Percentiles rank a stretch among this genome's conserved stretches.
phyloP scores from a whole-genome alignment of 2,329 filamentous ascomycete genomes.

The Penicillium oxalicum region DNA sequence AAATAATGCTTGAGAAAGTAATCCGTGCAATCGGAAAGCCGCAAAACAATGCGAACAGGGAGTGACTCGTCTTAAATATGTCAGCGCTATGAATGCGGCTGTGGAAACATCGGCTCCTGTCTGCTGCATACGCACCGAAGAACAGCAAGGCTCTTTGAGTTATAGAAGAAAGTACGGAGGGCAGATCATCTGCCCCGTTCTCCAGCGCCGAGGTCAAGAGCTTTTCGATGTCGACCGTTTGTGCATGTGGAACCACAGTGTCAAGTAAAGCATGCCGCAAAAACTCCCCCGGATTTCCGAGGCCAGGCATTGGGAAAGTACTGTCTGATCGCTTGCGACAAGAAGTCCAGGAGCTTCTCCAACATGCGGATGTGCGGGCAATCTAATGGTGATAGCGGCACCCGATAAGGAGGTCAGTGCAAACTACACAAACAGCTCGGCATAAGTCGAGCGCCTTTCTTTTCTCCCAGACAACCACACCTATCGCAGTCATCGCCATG shows the following conservation, averaged over 20 bases:
- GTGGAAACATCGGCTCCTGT: not conserved
- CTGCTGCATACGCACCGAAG: slow-evolving; percentile 38
- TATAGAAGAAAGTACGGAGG: slow-evolving; percentile 44
- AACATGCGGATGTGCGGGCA: slow-evolving; percentile 1
- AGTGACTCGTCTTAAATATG: slow-evolving; percentile 50
- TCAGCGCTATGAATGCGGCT: slow-evolving; percentile 45
- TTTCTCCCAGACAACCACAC: slow-evolving; percentile 10
- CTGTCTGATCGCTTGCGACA: slow-evolving; percentile 20
- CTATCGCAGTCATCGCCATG: slow-evolving; percentile 18
- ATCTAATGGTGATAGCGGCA: slow-evolving; percentile 10
- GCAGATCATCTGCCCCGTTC: slow-evolving; percentile 37
- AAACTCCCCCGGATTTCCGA: slow-evolving; percentile 37
- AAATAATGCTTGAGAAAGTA: slow-evolving; percentile 45
- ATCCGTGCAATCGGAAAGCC: slow-evolving; percentile 47
- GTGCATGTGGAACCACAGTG: slow-evolving; percentile 40
- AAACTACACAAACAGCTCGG: slow-evolving; percentile 22
- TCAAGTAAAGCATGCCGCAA: slow-evolving; percentile 39
- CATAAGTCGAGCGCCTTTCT: slow-evolving; percentile 21
- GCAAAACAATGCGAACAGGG: slow-evolving; percentile 47
- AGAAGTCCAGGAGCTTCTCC: slow-evolving; percentile 5
- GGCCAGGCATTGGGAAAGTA: slow-evolving; percentile 28
- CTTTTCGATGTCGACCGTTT: slow-evolving; percentile 34
- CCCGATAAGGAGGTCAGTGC: slow-evolving; percentile 13
- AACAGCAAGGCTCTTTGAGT: slow-evolving; percentile 48
- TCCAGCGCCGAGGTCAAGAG: slow-evolving; percentile 43